Evolutionary conservation across 108 stramenopile species (phyloP).

Genomic region (Schizochytrium sp.): DNA sequence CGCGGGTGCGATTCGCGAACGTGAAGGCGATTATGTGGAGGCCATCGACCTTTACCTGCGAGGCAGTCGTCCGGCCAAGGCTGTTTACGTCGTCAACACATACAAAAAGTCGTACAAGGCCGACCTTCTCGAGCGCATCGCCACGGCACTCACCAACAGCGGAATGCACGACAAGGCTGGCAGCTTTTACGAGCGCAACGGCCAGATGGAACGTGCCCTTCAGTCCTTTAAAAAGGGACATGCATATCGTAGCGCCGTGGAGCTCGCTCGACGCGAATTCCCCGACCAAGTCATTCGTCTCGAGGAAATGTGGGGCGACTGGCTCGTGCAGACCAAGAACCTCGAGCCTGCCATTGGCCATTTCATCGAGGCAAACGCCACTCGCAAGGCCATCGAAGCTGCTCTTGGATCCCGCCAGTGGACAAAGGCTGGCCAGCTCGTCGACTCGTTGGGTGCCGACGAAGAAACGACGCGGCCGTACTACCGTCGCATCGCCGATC

Average conservation of each 20-base stretch:
- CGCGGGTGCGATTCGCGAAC: conserved; percentile 45
- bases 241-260: conserved; percentile 49
- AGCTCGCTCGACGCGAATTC: conserved; percentile 52
- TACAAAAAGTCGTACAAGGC: conserved; percentile 36
- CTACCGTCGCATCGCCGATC: conserved; percentile 40
- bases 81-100: conserved; percentile 36
- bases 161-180: conserved; percentile 53
- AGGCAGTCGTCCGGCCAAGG: conserved; percentile 49
- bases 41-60: conserved; percentile 52
- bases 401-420: conserved; percentile 50
- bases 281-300: conserved; percentile 49
- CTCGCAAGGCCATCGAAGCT: conserved; percentile 52
- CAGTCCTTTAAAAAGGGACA: conserved; percentile 47
- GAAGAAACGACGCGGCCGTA: conserved; percentile 39
- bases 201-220: conserved; percentile 45
- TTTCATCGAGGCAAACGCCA: conserved; percentile 54
- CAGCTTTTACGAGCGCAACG: conserved; percentile 48
- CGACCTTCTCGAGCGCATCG: conserved; percentile 39
- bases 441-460: conserved; percentile 24
- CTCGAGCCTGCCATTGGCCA: conserved; percentile 59
- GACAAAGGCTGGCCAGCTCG: conserved; percentile 45
- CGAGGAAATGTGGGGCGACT: conserved; percentile 56
- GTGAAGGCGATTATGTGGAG: conserved; percentile 39
- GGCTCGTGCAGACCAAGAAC: conserved; percentile 44
- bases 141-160: conserved; percentile 34